Base-by-base conservation (phyloP, 2,329 filamentous ascomycete species). In the Talaromyces sp. region DNA sequence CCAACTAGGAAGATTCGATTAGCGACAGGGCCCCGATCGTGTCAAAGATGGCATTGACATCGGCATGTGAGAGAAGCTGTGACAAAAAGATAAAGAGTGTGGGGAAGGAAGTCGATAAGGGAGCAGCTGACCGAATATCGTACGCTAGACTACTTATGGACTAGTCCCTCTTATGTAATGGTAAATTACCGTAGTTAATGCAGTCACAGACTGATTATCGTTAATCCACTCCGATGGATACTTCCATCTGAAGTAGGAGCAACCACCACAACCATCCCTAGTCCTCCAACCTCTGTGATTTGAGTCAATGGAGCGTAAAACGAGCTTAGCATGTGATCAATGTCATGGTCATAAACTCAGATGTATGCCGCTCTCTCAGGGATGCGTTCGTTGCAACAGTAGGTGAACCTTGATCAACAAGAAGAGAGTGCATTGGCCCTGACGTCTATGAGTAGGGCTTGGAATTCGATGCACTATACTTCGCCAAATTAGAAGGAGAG, bases 271-370 rank as follows among this genome's bases (percentile, higher is more conserved):
- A 7, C 47, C 39, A 57, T 39, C 16, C 11, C n/a, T 57, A 22
- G 19, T 41, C 52, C 9, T 27, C n/a, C 33, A 24, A 27, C 19
- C 2, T 31, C 52, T 1, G 19, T 13, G 27, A 56, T 39, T 14
- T 56, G 14, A 16, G 65, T 62, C 7, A 61, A 67, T 56, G 52
- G 33, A 56, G 24, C 33, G 52, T 24, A 57, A 57, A 57, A 35
- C 52, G 6, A 57, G 31, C n/a, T 16, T 57, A 11, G 52, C 52
- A n/a, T 57, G 52, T 19, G 52, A 57, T 10, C 52, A 57, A 39
- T 57, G 52, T 14, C 52, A 57, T 35, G 52, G 52, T 24, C 52
- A 57, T 39, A 57, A 57, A 31, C 27, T 57, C 31, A 57, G 52
- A 57, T 57, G 52, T 8, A 24, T 33, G 7, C 52, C 52, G 16